A percentile compares a stretch with the other conserved stretches of the same genome.
phyloP scores from a whole-genome alignment of 352 stramenopile species.

The Globisporangium radiosum region DNA sequence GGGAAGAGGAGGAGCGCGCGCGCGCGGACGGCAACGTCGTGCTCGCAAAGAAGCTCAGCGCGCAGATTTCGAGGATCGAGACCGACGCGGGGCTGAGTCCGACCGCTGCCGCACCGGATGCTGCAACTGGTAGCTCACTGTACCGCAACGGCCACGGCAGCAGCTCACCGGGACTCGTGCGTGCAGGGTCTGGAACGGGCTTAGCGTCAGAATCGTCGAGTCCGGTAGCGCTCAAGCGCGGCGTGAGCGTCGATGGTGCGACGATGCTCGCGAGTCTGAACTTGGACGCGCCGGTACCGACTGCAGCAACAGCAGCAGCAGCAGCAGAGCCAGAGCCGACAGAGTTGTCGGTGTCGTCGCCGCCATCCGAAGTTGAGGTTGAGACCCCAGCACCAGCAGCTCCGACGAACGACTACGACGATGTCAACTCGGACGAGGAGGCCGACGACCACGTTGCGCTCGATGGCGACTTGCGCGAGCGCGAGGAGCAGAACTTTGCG shows the following conservation, averaged over 20 bases:
- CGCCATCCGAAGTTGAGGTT: no score
- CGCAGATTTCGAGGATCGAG: slow-evolving; percentile 70
- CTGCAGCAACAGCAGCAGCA: slow-evolving; percentile 16
- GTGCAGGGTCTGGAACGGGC: slow-evolving; percentile 5
- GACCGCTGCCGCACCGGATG: slow-evolving; percentile 10
- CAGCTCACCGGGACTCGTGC: slow-evolving; percentile 15
- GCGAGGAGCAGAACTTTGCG: slow-evolving; percentile 84
- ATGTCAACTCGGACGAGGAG: slow-evolving; percentile 77
- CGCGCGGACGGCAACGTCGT: slow-evolving; percentile 68
- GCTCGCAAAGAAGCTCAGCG: slow-evolving; percentile 72
- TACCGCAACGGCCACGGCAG: slow-evolving; percentile 25
- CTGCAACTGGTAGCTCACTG: slow-evolving; percentile 15
- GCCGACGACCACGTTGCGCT: slow-evolving; percentile 72
- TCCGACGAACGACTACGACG: slow-evolving; percentile 57
- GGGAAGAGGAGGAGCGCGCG: slow-evolving; percentile 76
- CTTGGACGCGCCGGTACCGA: slow-evolving; percentile 14
- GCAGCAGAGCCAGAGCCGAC: background rate
- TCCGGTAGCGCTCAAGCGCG: slow-evolving; percentile 27
- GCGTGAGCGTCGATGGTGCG: slow-evolving; percentile 22
- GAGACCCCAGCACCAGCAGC: no score
- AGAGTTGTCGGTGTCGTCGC: no score
- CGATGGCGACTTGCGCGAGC: slow-evolving; percentile 68
- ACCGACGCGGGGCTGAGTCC: slow-evolving; percentile 26
- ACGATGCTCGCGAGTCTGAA: slow-evolving; percentile 16
- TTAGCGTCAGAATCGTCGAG: background rate